Base-by-base conservation (phyloP, 768 basidiomycete species). In the Naematelia aurantialba region DNA sequence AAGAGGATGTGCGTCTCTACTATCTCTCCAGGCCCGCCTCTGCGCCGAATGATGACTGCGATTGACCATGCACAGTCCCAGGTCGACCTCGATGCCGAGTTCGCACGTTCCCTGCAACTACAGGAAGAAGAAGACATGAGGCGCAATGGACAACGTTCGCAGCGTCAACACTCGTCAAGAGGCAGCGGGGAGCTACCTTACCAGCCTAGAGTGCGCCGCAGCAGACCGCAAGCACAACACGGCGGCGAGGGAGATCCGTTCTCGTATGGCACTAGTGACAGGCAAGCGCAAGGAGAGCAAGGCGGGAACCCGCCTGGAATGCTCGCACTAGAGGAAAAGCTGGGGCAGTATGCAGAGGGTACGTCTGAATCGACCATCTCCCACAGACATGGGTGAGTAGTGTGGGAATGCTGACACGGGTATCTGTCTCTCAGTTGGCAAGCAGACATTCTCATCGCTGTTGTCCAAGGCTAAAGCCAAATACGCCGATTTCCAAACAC, bases 381-480 rank as follows among this genome's bases (percentile, higher is more conserved):
- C 34, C 17, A 39, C 34, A 39, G 8, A n/a, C n/a, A 8, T 39
- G 34, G 34, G 17, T 39, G 8, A 8, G 8, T 39, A 8, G 34
- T 39, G 34, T 8, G 8, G 34, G 34, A 39, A 39, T 8, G 34
- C 34, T 59, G 24, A 48, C 30, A 26, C 39, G 1, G 12, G 26
- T 39, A 39, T 39, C 34, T 17, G 8, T 19, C 13, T 13, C 24
- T 10, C 55, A 75, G 74, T 59, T 50, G 76, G 72, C 4, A 73
- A 73, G 65, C 70, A 75, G 26, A 77, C 73, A 14, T 70, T 77
- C 63, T 70, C 66, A 39, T 71, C 68, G n/a, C 52, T 77, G 12
- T 57, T 74, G 24, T 59, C 58, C 11, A 65, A 61, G 25, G 76
- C 76, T 5, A 69, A 68, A 60, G 55, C 68, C 22, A 74, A 70